phyloP scores from a whole-genome alignment of 495 filamentous ascomycete species.

The Entonaema liquescens region DNA sequence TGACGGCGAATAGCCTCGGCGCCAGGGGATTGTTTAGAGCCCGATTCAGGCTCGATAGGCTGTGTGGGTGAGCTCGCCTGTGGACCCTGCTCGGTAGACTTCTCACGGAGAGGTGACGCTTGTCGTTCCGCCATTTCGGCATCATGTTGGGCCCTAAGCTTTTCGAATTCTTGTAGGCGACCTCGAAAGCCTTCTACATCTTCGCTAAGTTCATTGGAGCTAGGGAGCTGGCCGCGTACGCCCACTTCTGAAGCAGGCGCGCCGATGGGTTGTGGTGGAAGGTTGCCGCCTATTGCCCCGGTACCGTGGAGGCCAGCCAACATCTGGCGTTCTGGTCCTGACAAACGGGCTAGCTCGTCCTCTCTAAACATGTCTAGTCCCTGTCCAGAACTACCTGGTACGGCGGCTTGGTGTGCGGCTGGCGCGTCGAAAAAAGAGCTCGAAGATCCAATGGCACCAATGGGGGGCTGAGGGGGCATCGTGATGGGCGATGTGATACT shows the following conservation, averaged over 20 bases:
- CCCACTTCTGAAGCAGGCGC: constrained; percentile 44
- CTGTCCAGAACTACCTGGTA: constrained; percentile 43
- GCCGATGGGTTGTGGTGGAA: constrained; percentile 45
- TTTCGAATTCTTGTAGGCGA: constrained; percentile 63
- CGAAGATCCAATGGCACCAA: constrained; percentile 62
- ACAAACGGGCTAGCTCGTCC: constrained; percentile 54
- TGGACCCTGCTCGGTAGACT: constrained; percentile 12
- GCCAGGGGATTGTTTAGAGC: constrained; percentile 4
- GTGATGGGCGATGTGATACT: constrained; percentile 88
- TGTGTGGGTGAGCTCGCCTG: constrained; percentile 18
- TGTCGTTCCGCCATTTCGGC: constrained; percentile 49
- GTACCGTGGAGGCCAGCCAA: constrained; percentile 44
- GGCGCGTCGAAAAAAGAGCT: constrained; percentile 75
- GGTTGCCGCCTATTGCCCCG: constrained; percentile 41
- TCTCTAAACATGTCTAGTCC: constrained; percentile 58
- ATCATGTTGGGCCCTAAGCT: constrained; percentile 66
- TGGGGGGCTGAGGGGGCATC: constrained; percentile 75
- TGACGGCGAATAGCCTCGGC: constrained; percentile 18
- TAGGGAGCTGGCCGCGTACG: constrained; percentile 53
- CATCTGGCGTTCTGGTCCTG: constrained; percentile 47
- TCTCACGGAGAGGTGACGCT: constrained; percentile 43
- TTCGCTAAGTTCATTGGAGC: constrained; percentile 55
- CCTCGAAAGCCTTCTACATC: constrained; percentile 61
- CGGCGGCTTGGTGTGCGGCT: constrained; percentile 46
- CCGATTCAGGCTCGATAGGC: constrained; percentile 12